These are phyloP conservation scores for Lophium mytilinum DNA, from an alignment of 495 filamentous ascomycete genomes.

Conservation along the genomic window DNA sequence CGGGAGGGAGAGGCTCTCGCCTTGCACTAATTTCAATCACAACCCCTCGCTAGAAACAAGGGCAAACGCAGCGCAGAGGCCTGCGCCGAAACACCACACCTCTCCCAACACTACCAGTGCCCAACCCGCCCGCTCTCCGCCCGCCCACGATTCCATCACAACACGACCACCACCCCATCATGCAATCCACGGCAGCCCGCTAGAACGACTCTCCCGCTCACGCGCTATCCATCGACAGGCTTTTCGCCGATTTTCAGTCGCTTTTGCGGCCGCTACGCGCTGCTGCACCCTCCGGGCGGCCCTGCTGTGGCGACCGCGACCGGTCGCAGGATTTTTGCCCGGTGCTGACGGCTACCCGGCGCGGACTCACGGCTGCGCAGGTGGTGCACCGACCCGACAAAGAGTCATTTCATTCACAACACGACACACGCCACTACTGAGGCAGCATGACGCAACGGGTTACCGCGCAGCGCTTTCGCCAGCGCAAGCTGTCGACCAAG, in stretches of 20 bases:
- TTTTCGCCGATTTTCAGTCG: neutral
- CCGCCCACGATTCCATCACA: neutral
- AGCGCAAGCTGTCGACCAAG: conserved; percentile 87
- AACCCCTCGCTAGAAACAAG: neutral
- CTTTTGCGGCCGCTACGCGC: neutral
- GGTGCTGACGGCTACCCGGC: neutral
- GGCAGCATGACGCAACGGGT: conserved; percentile 28
- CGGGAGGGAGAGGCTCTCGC: too few species aligned
- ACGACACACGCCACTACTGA: neutral
- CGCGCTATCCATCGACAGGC: neutral
- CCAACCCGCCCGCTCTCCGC: neutral
- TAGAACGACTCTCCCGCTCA: neutral
- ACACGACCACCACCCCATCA: neutral
- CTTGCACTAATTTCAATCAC: too few species aligned
- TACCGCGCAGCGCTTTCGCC: conserved; percentile 42
- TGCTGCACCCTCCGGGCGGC: neutral
- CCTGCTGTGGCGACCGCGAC: neutral
- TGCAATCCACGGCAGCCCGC: neutral
- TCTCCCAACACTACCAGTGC: neutral
- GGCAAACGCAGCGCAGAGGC: neutral
- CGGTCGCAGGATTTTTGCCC: neutral
- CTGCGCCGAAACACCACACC: neutral
- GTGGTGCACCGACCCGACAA: neutral
- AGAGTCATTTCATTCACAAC: neutral
- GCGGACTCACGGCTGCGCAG: neutral